Conservation (phyloP, 2,329 filamentous ascomycete species). For the Ceratocystis colombiana region DNA sequence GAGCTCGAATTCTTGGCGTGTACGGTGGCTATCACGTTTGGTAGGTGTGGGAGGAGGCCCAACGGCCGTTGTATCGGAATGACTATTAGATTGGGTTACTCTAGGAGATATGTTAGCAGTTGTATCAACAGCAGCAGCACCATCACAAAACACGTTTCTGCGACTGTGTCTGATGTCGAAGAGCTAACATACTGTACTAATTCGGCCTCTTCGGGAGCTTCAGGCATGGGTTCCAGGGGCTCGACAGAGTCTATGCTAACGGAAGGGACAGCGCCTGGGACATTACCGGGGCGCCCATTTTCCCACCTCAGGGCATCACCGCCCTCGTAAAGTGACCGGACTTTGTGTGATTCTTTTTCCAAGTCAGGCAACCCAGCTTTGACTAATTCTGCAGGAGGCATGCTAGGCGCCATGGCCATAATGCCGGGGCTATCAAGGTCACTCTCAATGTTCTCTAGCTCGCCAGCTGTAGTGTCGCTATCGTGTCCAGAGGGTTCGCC, state of each 20-base stretch:
- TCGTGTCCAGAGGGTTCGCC: not conserved
- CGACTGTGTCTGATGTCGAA: not conserved
- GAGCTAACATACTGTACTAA: conserved; percentile 20
- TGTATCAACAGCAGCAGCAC: conserved; percentile 1
- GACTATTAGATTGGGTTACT: conserved; percentile 24
- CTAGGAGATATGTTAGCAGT: conserved; percentile 28
- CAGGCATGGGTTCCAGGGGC: conserved; percentile 41
- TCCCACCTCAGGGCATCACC: conserved; percentile 45
- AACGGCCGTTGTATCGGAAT: conserved; percentile 34
- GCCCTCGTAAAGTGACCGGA: conserved; percentile 55
- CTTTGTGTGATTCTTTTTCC: conserved; percentile 56
- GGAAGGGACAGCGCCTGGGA: not conserved
- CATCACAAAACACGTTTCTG: conserved; percentile 12
- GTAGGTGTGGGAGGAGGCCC: conserved; percentile 36
- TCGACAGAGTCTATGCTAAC: conserved; percentile 31
- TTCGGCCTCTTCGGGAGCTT: conserved; percentile 44
- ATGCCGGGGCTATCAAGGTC: conserved; percentile 4
- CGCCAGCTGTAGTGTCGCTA: conserved; percentile 6
- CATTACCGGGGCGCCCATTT: conserved; percentile 34
- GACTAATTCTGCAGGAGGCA: conserved; percentile 42
- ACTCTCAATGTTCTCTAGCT: not conserved
- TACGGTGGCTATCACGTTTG: conserved; percentile 36
- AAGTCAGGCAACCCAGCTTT: conserved; percentile 41
- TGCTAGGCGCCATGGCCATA: conserved; percentile 19
- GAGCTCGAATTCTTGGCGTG: conserved; percentile 38